Percentiles rank a stretch among this genome's conserved stretches.
Conservation (phyloP, 345 rosid species). For the Carallia brachiata region DNA sequence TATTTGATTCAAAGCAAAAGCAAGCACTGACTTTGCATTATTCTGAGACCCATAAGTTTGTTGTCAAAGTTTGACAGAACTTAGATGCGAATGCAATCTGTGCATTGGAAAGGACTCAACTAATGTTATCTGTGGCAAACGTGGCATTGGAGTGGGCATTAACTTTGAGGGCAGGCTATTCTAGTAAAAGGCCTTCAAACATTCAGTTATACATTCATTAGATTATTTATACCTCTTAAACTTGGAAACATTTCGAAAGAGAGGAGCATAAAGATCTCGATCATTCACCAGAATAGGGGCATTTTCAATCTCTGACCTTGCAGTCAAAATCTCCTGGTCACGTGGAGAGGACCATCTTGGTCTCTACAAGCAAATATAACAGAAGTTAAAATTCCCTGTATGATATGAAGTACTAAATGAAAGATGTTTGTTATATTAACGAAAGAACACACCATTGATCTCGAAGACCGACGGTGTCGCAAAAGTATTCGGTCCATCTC, state of each 20-base stretch:
- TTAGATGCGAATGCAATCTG: not conserved
- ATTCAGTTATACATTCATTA: not conserved
- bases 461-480: conserved; percentile 58
- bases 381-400: conserved; percentile 6
- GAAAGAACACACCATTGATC: conserved; percentile 54
- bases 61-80: too few relatives aligned
- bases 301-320: conserved; percentile 60
- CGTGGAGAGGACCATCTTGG: conserved; percentile 73
- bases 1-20: too few relatives aligned
- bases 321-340: conserved; percentile 68
- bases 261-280: conserved; percentile 70
- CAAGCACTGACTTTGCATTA: too few relatives aligned
- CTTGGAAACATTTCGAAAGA: conserved; percentile 78
- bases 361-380: conserved; percentile 51
- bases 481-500: conserved; percentile 60
- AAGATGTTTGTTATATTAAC: not conserved
- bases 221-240: conserved; percentile 60
- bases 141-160: not conserved
- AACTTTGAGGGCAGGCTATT: conserved; percentile 5
- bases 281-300: conserved; percentile 43
- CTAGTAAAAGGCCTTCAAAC: not conserved
- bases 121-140: not conserved
- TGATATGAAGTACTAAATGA: conserved; percentile 9
- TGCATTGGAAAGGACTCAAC: not conserved
- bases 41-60: too few relatives aligned